Percentiles rank a stretch among this genome's conserved stretches.
phyloP scores from a whole-genome alignment of 345 rosid species.

The Erucastrum elatum region DNA sequence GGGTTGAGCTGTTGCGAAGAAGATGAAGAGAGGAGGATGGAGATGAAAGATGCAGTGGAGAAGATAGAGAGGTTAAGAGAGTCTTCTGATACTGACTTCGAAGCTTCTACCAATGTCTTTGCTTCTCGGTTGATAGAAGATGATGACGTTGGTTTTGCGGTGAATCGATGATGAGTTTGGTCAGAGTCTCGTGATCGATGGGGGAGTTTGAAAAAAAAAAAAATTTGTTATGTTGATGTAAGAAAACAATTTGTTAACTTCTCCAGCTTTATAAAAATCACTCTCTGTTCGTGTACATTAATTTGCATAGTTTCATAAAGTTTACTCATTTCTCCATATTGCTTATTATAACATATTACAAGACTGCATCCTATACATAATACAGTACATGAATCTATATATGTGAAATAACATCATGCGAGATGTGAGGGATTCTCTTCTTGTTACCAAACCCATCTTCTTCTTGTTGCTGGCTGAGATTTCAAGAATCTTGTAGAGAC shows the following conservation, averaged over 20 bases:
- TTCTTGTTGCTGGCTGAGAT: too few relatives aligned
- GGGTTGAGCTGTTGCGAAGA: constrained; percentile 77
- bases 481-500: too few relatives aligned
- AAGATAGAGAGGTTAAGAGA: constrained; percentile 43
- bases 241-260: neutral
- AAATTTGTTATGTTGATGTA: neutral
- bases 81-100: neutral
- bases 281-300: constrained; percentile 13
- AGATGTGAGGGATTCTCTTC: too few relatives aligned
- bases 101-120: neutral
- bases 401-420: too few relatives aligned
- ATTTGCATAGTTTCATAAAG: neutral
- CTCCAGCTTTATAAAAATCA: neutral
- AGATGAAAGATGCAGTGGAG: constrained; percentile 36
- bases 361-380: neutral
- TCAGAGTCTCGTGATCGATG: neutral
- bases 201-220: constrained; percentile 1
- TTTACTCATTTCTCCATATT: neutral
- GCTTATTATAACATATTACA: neutral
- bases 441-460: too few relatives aligned
- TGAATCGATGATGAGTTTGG: constrained; percentile 34
- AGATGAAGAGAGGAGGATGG: constrained; percentile 52
- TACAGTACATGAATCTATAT: neutral
- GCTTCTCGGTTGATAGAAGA: constrained; percentile 39
- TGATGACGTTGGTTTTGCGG: constrained; percentile 29